phyloP scores from a whole-genome alignment of 2,329 filamentous ascomycete genomes.

The Penicillium thymicola region DNA sequence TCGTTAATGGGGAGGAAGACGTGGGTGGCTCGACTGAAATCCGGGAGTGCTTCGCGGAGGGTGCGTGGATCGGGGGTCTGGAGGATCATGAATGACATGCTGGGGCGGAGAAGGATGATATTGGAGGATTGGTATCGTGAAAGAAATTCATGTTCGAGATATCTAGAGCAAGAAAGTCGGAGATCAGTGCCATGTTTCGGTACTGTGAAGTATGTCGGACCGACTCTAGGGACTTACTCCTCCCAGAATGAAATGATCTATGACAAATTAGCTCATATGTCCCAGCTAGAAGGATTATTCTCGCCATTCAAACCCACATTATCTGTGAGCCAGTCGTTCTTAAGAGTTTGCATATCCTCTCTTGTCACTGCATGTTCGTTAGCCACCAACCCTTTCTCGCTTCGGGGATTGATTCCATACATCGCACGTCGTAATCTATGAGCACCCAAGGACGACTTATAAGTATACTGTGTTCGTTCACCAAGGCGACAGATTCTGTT shows the following conservation, averaged over 20 bases:
- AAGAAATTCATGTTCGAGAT: conserved; percentile 86
- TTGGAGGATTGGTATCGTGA: conserved; percentile 74
- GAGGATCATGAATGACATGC: conserved; percentile 89
- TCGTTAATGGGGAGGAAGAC: conserved; percentile 97
- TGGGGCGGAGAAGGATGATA: conserved; percentile 86
- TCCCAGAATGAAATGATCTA: conserved; percentile 97
- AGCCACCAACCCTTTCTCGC: conserved; percentile 4
- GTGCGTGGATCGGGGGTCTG: conserved; percentile 60
- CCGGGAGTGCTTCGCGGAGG: conserved; percentile 68
- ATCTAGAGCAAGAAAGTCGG: conserved; percentile 44
- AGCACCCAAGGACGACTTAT: conserved; percentile 7
- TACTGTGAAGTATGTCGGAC: not conserved
- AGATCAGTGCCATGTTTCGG: conserved; percentile 9
- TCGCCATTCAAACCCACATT: conserved; percentile 59
- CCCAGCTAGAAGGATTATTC: conserved; percentile 2
- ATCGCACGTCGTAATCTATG: conserved; percentile 62
- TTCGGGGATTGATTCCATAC: conserved; percentile 42
- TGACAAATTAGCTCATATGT: conserved; percentile 25
- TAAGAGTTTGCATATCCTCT: conserved; percentile 84
- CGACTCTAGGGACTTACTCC: conserved; percentile 60
- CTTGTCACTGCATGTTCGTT: conserved; percentile 63
- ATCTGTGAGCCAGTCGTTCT: conserved; percentile 93
- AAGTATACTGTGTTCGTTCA: conserved; percentile 5
- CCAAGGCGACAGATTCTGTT: not conserved
- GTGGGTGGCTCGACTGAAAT: conserved; percentile 79